phyloP scores from a whole-genome alignment of 2,329 filamentous ascomycete genomes.

The Domatiomyces globalis region DNA sequence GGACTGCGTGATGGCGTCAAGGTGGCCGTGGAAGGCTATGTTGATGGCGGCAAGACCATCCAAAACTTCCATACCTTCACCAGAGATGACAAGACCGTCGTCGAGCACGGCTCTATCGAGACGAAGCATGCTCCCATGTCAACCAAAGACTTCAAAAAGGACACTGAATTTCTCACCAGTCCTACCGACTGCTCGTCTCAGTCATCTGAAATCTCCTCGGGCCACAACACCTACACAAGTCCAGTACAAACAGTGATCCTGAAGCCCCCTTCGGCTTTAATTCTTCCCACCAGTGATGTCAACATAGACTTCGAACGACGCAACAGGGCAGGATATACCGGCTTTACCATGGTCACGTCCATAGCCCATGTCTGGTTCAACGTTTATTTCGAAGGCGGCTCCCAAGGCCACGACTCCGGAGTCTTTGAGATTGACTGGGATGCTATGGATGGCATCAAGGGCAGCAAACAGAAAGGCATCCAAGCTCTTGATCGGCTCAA shows the following conservation, averaged over 20 bases:
- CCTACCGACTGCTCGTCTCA: constrained; percentile 10
- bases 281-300: constrained; percentile 67
- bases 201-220: constrained; percentile 20
- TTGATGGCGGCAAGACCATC: constrained; percentile 79
- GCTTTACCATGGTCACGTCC: constrained; percentile 78
- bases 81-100: constrained; percentile 53
- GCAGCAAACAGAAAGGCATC: constrained; percentile 66
- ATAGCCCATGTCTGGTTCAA: constrained; percentile 98
- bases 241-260: constrained; percentile 66
- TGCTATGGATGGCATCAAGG: constrained; percentile 87
- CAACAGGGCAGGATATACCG: constrained; percentile 59
- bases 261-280: constrained; percentile 52
- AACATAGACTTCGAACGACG: constrained; percentile 82
- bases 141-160: constrained; percentile 2
- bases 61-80: constrained; percentile 69
- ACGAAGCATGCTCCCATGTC: background rate
- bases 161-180: constrained; percentile 11
- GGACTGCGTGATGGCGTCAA: constrained; percentile 78
- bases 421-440: constrained; percentile 61
- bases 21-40: constrained; percentile 68
- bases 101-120: constrained; percentile 32
- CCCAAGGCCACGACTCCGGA: constrained; percentile 50
- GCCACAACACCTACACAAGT: constrained; percentile 29
- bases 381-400: constrained; percentile 73
- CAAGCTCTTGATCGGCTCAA: constrained; percentile 67